phyloP scores from a whole-genome alignment of 2,329 filamentous ascomycete species.

The Cadophora gregata region DNA sequence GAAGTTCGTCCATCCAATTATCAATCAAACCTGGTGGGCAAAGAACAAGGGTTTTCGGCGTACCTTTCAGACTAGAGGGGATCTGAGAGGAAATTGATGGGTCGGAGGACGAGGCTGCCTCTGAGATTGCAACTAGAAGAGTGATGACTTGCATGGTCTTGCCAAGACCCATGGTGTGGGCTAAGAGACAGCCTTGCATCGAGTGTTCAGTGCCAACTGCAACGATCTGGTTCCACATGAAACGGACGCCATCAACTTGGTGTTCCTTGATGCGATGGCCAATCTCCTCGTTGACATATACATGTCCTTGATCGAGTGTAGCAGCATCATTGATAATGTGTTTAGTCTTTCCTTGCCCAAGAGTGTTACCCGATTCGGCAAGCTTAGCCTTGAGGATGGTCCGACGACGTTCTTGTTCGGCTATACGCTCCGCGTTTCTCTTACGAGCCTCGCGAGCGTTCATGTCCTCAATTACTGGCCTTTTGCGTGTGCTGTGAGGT shows the following conservation, averaged over 20 bases:
- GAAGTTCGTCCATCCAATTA: conserved; percentile 84
- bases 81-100: conserved; percentile 66
- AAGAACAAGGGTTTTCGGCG: conserved; percentile 71
- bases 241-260: conserved; percentile 81
- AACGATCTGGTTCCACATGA: conserved; percentile 87
- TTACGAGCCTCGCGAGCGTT: conserved; percentile 56
- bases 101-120: conserved; percentile 67
- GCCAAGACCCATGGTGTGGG: conserved; percentile 67
- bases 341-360: conserved; percentile 51
- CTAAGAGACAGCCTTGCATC: conserved; percentile 78
- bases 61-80: conserved; percentile 63
- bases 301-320: conserved; percentile 61
- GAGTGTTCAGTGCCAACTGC: conserved; percentile 52
- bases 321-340: conserved; percentile 73
- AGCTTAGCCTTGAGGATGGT: conserved; percentile 54
- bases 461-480: conserved; percentile 53
- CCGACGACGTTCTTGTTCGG: conserved; percentile 59
- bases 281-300: conserved; percentile 70
- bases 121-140: conserved; percentile 75
- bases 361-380: conserved; percentile 50
- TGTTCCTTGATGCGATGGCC: conserved; percentile 74
- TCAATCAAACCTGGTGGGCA: conserved; percentile 77
- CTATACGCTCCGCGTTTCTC: conserved; percentile 57
- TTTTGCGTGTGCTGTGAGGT: conserved; percentile 46
- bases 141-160: conserved; percentile 61